Conservation (phyloP, 2,329 filamentous ascomycete genomes). For the Fusarium ambrosium region DNA sequence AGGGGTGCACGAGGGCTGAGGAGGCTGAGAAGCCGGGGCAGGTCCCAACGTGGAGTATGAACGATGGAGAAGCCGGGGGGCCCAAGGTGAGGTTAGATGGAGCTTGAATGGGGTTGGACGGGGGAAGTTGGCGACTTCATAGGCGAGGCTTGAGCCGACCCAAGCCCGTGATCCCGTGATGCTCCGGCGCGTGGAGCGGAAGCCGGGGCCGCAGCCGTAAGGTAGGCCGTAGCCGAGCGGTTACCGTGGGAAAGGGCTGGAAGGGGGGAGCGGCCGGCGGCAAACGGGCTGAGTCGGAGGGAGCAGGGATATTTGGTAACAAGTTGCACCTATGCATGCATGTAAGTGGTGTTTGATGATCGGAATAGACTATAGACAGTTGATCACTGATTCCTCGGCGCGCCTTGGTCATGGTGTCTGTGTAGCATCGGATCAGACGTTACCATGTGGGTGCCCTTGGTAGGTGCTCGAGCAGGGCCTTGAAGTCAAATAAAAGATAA, state of each 20-base stretch:
- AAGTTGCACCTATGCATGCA: slow-evolving; percentile 15
- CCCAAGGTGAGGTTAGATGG: slow-evolving; percentile 18
- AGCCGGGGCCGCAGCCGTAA: slow-evolving; percentile 42
- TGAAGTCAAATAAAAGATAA: background rate
- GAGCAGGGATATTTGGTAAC: slow-evolving; percentile 38
- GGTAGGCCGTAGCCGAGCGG: slow-evolving; percentile 38
- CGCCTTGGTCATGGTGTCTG: slow-evolving; percentile 10
- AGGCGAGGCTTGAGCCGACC: slow-evolving; percentile 44
- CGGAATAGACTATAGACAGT: background rate
- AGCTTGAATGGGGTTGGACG: slow-evolving; percentile 34
- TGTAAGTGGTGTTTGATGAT: slow-evolving; percentile 28
- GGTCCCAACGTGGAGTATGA: slow-evolving; percentile 36
- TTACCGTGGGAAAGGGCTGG: slow-evolving; percentile 36
- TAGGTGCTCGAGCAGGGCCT: slow-evolving; percentile 1
- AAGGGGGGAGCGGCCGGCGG: slow-evolving; percentile 24
- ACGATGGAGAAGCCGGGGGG: slow-evolving; percentile 34
- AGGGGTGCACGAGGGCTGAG: slow-evolving; percentile 18
- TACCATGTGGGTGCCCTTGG: slow-evolving; percentile 13
- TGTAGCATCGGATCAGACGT: slow-evolving; percentile 20
- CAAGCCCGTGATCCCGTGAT: slow-evolving; percentile 49
- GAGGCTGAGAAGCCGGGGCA: slow-evolving; percentile 47
- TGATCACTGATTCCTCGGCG: slow-evolving; percentile 8
- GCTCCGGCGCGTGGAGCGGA: slow-evolving; percentile 47
- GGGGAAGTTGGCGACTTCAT: slow-evolving; percentile 30
- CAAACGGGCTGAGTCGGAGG: slow-evolving; percentile 45